Evolutionary conservation across 2,329 filamentous ascomycete species (phyloP), one percentile per base, ranked within the genome.

Genomic region (Hypoxylon sp.): DNA sequence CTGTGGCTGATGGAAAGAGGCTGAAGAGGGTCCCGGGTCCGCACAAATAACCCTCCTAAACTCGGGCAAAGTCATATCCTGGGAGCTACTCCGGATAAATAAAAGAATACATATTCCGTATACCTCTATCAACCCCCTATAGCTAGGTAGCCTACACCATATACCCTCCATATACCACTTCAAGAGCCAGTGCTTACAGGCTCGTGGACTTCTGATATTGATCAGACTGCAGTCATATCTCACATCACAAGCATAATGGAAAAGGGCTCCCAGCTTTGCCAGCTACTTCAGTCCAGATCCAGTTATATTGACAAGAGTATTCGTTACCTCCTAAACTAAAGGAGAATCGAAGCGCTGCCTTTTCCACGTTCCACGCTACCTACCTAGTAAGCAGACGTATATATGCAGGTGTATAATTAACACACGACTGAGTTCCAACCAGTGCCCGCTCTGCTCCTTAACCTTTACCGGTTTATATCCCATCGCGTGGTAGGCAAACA

Each of bases 241-340:
- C 10, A 13, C 13, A 34, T 6, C 32, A 32, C 2, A 2, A 2
- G 7, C 13, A 34, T 34, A 34, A 13, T 34, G 32, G 6, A 6
- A n/a, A 5, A n/a, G 32, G 15, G 30, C 30, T 13, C 30, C 15
- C 11, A 37, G 32, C 32, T 37, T n/a, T 34, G 6, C 10, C 10
- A 26, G n/a, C 19, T 20, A 17, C 24, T 41, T 41, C 6, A 17
- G 28, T 44, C 17, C 11, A 56, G 24, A 56, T 46, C 30, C 34
- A 51, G 52, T 60, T 51, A 20, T 58, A 30, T 53, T 53, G 46
- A 59, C 47, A 46, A 49, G 49, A 26, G 50, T 59, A 51, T 30
- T 57, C 28, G 17, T 8, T 20, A 20, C 37, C 37, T 41, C 37
- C 37, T 41, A 39, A 39, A n/a, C 15, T 39, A 41, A 41, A 41